Base-by-base conservation (phyloP, 179 eudicot species). In the Actinidia arguta region DNA sequence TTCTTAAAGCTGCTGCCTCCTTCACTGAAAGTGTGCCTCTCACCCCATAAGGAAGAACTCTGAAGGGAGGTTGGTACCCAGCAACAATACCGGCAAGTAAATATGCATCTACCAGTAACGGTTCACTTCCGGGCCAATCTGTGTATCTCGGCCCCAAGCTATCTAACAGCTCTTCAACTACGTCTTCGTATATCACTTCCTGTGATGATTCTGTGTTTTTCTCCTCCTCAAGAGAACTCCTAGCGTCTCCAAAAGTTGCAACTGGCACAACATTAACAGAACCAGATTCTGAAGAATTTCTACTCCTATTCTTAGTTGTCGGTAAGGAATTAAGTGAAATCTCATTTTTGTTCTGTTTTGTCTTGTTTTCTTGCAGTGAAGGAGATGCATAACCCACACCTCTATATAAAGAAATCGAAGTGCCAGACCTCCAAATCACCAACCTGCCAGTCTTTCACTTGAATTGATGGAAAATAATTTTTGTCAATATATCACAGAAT, bases 351-450 rank as follows among this genome's bases (percentile, higher is more conserved):
- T 75, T 85, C 25, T 58, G 83, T 36, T 50, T 58, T 52, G 74
- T 82, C 85, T 90, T 90, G 85, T 79, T 84, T 44, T 42, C 74
- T 85, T 78, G 81, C 61, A 61, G 78, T 82, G 89, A 87, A 64
- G 93, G 93, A 82, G 81, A 87, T 48, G 90, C 90, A 87, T 92
- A 95, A 83, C 92, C 88, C 77, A 92, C 93, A 62, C 99, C 99
- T 77, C 99, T 92, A 82, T 95, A 96, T 71, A 95, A 82, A 73
- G 92, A 87, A 62, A 95, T 85, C 48, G 98, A 93, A 46, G 98
- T 93, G 63, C 99, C 99, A 75, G 99, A 96, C 88, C 99, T 95
- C 98, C 98, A 96, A 81, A 96, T 93, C 64, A 96, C 98, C 85
- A 96, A 80, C 67, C 99, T 98, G 27, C 95, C 96, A 18, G 99